Evolutionary conservation across 352 stramenopile species (phyloP), one percentile per base, ranked within the genome.

Genomic region (Globisporangium paroecandrum): DNA sequence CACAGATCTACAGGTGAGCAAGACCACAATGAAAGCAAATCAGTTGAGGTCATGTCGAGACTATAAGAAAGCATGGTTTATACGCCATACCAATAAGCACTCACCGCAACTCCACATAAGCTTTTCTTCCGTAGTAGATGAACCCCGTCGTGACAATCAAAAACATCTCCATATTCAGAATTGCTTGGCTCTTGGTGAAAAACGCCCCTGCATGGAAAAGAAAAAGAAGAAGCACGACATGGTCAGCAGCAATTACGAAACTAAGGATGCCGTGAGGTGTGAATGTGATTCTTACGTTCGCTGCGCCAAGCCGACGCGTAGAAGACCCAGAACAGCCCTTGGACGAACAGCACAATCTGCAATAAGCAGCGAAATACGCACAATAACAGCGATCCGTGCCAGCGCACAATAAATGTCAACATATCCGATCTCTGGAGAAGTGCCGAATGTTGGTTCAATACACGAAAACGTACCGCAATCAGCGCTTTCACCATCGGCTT

Each of bases 141-240:
- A 94, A 96, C 1, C 77, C 81, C 4, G 77, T 69, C 0, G 89
- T 88, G n/a, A 94, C 87, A 47, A 90, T 71, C 15, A 89, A 65
- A 62, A 93, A 96, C 34, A 94, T 69, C n/a, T 89, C 68, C 83
- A 91, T 89, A 66, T 94, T 94, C 38, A 91, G 64, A 65, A 93
- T 85, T 24, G 87, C 85, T 76, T 94, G 85, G 32, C 77, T 78
- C 72, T 77, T 85, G 13, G 83, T 87, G 70, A 94, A 93, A 57
- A 94, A 94, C 13, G 85, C 83, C n/a, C 74, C 87, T 94, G 58
- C 13, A 43, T 22, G 47, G 27, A 41, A 64, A 49, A 59, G 55
- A 0, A 34, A 24, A 36, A 46, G 34, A 13, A 36, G 32, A 62
- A 58, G 36, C 22, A 57, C 34, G 4, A 4, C 3, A 51, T 66